Conservation (phyloP, 2,329 filamentous ascomycete genomes). For the Fusarium torulosum region DNA sequence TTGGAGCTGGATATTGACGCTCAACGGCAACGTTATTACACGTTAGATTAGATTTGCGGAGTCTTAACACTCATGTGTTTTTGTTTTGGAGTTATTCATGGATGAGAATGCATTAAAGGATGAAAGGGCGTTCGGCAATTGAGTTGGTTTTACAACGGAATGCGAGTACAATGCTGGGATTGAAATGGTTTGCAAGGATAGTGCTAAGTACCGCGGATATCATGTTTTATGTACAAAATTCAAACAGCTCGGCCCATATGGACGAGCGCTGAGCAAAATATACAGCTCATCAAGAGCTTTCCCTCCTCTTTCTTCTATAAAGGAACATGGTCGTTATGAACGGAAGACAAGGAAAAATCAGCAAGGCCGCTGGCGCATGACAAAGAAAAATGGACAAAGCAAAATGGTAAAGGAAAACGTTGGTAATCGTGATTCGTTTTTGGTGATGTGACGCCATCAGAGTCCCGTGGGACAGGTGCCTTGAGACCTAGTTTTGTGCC, state of each 20-base stretch:
- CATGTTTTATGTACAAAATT: constrained; percentile 40
- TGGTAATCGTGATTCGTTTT: constrained; percentile 43
- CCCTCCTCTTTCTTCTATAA: constrained; percentile 27
- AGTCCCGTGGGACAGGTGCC: background rate
- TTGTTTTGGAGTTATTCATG: constrained; percentile 1
- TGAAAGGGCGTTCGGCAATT: constrained; percentile 19
- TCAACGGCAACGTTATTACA: constrained; percentile 1
- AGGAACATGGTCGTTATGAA: constrained; percentile 23
- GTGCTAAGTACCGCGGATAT: constrained; percentile 36
- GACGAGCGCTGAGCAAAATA: constrained; percentile 28
- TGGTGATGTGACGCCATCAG: constrained; percentile 22
- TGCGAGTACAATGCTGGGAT: constrained; percentile 5
- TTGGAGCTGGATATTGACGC: background rate
- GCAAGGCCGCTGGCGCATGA: constrained; percentile 22
- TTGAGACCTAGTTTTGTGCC: background rate
- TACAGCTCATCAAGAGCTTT: constrained; percentile 23
- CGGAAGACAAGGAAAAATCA: constrained; percentile 16
- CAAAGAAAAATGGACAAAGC: constrained; percentile 30
- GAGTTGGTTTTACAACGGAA: background rate
- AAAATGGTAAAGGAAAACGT: constrained; percentile 42
- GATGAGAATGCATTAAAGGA: constrained; percentile 13
- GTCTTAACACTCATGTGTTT: constrained; percentile 5
- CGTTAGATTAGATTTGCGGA: background rate
- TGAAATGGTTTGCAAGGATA: constrained; percentile 13
- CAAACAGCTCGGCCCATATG: constrained; percentile 36